A percentile compares a stretch with the other conserved stretches of the same genome.
Evolutionary conservation across 2,329 filamentous ascomycete species (phyloP).

Genomic region (Colletotrichum liaoningense): DNA sequence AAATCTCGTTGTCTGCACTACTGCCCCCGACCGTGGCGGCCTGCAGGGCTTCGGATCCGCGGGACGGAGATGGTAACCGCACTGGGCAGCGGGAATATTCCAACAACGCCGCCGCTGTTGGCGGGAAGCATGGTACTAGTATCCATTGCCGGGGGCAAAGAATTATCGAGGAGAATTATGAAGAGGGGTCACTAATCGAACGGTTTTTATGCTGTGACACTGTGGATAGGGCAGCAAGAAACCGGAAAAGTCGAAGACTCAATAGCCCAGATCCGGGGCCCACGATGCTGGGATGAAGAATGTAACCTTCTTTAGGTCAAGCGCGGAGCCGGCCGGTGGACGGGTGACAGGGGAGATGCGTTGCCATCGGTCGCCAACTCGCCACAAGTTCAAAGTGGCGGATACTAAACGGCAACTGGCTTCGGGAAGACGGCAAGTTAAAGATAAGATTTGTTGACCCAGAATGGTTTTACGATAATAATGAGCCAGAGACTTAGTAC

Average conservation of each 20-base stretch:
- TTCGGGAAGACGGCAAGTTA: neutral
- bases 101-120: neutral
- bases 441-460: neutral
- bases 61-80: neutral
- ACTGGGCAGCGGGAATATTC: neutral
- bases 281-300: neutral
- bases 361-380: neutral
- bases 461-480: neutral
- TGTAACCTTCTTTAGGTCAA: neutral
- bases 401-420: neutral
- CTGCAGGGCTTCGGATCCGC: conserved; percentile 18
- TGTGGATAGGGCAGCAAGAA: neutral
- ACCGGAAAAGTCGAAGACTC: neutral
- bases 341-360: neutral
- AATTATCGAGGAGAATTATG: neutral
- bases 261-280: conserved; percentile 9
- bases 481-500: neutral
- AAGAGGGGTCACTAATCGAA: conserved; percentile 7
- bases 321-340: neutral
- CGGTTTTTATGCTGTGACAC: neutral
- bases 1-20: neutral
- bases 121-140: neutral
- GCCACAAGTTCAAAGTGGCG: neutral
- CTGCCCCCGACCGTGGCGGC: neutral
- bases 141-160: neutral